Conservation (phyloP, 495 filamentous ascomycete genomes). For the Daldinia loculata region DNA sequence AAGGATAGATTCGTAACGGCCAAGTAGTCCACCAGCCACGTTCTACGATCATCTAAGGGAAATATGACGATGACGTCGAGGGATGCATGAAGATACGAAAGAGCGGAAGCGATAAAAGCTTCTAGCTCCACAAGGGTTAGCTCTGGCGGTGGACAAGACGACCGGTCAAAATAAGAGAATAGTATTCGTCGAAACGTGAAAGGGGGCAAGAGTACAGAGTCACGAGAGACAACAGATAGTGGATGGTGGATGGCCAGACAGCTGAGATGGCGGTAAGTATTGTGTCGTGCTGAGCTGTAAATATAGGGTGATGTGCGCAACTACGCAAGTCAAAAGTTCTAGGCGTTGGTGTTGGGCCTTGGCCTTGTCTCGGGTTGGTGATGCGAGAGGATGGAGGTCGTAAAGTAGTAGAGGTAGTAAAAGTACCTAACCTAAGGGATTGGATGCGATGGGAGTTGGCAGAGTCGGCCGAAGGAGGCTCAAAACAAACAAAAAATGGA, state of each 20-base stretch:
- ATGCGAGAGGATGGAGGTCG: slow-evolving; percentile 6
- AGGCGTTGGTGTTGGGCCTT: slow-evolving; percentile 21
- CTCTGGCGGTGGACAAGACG: slow-evolving; percentile 30
- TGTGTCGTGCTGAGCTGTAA: slow-evolving; percentile 39
- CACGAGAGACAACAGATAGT: slow-evolving; percentile 26
- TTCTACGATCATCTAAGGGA: background rate
- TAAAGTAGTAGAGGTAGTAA: background rate
- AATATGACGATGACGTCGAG: slow-evolving; percentile 29
- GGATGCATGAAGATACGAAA: slow-evolving; percentile 35
- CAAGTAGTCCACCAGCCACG: background rate
- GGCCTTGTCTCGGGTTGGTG: slow-evolving; percentile 12
- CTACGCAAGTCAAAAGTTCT: slow-evolving; percentile 17
- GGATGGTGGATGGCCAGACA: slow-evolving; percentile 33
- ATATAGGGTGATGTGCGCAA: slow-evolving; percentile 32
- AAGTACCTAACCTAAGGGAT: background rate
- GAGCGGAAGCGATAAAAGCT: slow-evolving; percentile 24
- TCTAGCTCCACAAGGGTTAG: slow-evolving; percentile 5
- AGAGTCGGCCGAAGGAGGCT: slow-evolving; percentile 33
- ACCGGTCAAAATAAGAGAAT: slow-evolving; percentile 5
- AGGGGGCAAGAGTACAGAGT: slow-evolving; percentile 27
- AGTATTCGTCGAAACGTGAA: slow-evolving; percentile 17
- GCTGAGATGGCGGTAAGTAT: slow-evolving; percentile 43
- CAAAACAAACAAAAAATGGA: slow-evolving; percentile 28
- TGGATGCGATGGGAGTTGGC: slow-evolving; percentile 19
- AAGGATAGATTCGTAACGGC: slow-evolving; percentile 16